Percentiles rank a stretch among this genome's conserved stretches.
phyloP scores from a whole-genome alignment of 805 yeast genomes.

The Ogataea siamensis region DNA sequence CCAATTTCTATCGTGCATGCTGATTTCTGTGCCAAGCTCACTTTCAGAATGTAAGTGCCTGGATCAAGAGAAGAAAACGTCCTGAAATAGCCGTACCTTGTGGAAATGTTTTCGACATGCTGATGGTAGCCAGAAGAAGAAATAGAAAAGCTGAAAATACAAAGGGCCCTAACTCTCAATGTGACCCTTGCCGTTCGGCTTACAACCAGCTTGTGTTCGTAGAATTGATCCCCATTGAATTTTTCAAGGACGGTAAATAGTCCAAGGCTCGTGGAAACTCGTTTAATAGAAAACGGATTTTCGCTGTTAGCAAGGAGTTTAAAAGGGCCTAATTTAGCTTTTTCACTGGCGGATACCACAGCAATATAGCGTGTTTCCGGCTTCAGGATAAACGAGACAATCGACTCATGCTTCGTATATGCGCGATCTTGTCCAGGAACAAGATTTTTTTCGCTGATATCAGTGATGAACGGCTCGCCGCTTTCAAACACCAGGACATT shows the following conservation, averaged over 20 bases:
- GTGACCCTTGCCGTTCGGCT: conserved; percentile 1
- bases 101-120: not conserved
- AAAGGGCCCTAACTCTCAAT: not conserved
- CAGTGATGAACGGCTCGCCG: conserved; percentile 24
- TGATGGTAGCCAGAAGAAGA: not conserved
- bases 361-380: conserved; percentile 42
- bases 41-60: not conserved
- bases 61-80: not conserved
- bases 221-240: not conserved
- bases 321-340: conserved; percentile 32
- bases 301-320: conserved; percentile 32
- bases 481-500: conserved; percentile 46
- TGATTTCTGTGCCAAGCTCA: not conserved
- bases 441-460: conserved; percentile 34
- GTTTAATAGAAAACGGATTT: conserved; percentile 3
- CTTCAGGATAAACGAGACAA: conserved; percentile 26
- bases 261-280: conserved; percentile 15
- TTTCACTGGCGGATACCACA: conserved; percentile 46
- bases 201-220: conserved; percentile 1
- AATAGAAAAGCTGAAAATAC: not conserved
- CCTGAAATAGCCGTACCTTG: conserved; percentile 4
- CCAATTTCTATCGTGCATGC: conserved; percentile 5
- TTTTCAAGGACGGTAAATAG: conserved; percentile 7
- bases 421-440: conserved; percentile 30
- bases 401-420: conserved; percentile 31